Percentiles rank a stretch among this genome's conserved stretches.
phyloP scores from a whole-genome alignment of 2,329 filamentous ascomycete species.

The Pleoardoris graminearum region DNA sequence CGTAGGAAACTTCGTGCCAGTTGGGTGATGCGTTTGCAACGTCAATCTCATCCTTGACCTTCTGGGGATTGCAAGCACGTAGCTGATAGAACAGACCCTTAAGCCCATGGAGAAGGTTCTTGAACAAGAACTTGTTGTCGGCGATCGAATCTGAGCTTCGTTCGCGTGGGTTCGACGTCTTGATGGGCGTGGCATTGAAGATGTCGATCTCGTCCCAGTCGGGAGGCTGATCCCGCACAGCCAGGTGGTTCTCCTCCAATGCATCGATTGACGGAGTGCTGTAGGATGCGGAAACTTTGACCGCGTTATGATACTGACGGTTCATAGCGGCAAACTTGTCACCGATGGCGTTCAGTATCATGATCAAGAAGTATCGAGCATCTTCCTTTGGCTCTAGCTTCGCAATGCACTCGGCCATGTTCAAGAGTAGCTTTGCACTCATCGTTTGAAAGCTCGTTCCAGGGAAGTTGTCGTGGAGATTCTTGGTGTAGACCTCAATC shows the following conservation, averaged over 20 bases:
- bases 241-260: conserved; percentile 76
- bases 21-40: conserved; percentile 78
- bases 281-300: conserved; percentile 84
- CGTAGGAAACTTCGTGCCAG: conserved; percentile 94
- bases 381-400: conserved; percentile 92
- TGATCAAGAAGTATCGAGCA: conserved; percentile 91
- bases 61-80: conserved; percentile 77
- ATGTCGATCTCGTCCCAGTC: conserved; percentile 99
- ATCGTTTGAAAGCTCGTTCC: conserved; percentile 99
- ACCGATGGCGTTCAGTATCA: conserved; percentile 96
- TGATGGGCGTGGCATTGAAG: conserved; percentile 94
- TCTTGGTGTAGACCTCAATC: conserved; percentile 95
- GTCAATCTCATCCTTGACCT: conserved; percentile 66
- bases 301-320: conserved; percentile 88
- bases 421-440: conserved; percentile 94
- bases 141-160: conserved; percentile 85
- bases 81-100: conserved; percentile 97
- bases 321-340: conserved; percentile 99
- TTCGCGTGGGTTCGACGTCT: conserved; percentile 88
- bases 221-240: conserved; percentile 76
- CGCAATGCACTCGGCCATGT: conserved; percentile 97
- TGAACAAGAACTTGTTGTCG: conserved; percentile 98
- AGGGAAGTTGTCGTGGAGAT: conserved; percentile 91
- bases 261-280: conserved; percentile 67
- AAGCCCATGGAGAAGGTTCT: conserved; percentile 90